Conservation (phyloP, 305 asterid species). For the Salvia sclarea region DNA sequence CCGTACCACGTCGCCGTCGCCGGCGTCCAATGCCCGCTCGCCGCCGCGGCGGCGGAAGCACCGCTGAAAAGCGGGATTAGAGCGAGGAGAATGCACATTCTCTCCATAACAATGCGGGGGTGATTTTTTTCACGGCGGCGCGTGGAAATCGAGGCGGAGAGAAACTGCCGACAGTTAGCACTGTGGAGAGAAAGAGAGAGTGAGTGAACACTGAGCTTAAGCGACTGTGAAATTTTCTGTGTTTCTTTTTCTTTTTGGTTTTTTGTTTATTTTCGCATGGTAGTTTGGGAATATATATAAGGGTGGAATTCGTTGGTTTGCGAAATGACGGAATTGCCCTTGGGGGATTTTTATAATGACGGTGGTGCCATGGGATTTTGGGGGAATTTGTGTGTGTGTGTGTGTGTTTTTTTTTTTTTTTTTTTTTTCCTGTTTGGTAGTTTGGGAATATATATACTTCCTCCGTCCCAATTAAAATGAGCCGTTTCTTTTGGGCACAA, state of each 20-base stretch:
- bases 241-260: neutral
- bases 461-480: too few relatives aligned
- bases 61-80: conserved; percentile 31
- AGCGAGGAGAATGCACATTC: conserved; percentile 17
- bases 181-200: too few relatives aligned
- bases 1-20: conserved; percentile 99
- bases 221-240: conserved; percentile 26
- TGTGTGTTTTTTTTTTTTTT: too few relatives aligned
- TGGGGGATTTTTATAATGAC: conserved; percentile 38
- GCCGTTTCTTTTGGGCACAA: too few relatives aligned
- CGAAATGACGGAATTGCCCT: conserved; percentile 44
- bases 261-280: conserved; percentile 6
- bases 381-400: too few relatives aligned
- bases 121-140: conserved; percentile 42
- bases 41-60: conserved; percentile 31
- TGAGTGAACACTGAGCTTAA: conserved; percentile 25
- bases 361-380: conserved; percentile 41
- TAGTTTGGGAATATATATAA: conserved; percentile 22
- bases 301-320: neutral
- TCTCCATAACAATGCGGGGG: conserved; percentile 49
- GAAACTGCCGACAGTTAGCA: conserved; percentile 50
- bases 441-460: too few relatives aligned
- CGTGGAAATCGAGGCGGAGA: conserved; percentile 45
- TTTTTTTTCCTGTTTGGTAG: too few relatives aligned
- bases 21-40: conserved; percentile 49